A percentile compares a stretch with the other conserved stretches of the same genome.
Evolutionary conservation across 148 eudicot species (phyloP).

Genomic region (Suaeda aralocaspica): DNA sequence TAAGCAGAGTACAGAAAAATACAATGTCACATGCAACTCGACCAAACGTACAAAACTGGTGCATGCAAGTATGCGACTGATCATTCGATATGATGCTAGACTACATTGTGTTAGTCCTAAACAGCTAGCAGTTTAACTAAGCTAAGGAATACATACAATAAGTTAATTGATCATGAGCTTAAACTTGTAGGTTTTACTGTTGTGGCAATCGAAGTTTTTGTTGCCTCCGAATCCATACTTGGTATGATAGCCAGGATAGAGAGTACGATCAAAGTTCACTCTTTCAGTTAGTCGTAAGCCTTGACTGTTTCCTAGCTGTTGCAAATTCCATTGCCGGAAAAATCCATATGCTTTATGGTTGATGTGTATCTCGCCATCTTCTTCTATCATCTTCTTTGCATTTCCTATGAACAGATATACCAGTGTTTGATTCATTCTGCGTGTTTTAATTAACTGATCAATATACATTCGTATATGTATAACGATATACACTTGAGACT

Average conservation of each 20-base stretch:
- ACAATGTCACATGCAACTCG: too few relatives aligned
- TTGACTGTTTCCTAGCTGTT: not conserved
- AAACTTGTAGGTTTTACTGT: not conserved
- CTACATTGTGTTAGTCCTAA: too few relatives aligned
- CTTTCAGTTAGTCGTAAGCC: not conserved
- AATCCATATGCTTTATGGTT: not conserved
- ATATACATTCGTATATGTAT: too few relatives aligned
- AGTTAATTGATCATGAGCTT: not conserved
- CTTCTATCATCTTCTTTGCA: too few relatives aligned
- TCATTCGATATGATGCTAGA: too few relatives aligned
- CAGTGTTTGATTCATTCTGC: not conserved
- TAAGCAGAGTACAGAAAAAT: too few relatives aligned
- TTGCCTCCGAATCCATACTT: not conserved
- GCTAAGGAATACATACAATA: too few relatives aligned
- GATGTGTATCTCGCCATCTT: not conserved
- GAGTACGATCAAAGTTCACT: not conserved
- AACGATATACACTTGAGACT: too few relatives aligned
- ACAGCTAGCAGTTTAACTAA: too few relatives aligned
- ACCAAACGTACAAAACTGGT: too few relatives aligned
- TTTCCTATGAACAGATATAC: not conserved
- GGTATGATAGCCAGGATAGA: not conserved
- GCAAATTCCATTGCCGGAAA: not conserved
- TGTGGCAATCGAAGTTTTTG: not conserved
- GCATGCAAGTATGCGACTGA: too few relatives aligned
- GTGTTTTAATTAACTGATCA: too few relatives aligned